Evolutionary conservation across 1,284 basidiomycete species (phyloP).

Genomic region (Rhodotorula sp.): DNA sequence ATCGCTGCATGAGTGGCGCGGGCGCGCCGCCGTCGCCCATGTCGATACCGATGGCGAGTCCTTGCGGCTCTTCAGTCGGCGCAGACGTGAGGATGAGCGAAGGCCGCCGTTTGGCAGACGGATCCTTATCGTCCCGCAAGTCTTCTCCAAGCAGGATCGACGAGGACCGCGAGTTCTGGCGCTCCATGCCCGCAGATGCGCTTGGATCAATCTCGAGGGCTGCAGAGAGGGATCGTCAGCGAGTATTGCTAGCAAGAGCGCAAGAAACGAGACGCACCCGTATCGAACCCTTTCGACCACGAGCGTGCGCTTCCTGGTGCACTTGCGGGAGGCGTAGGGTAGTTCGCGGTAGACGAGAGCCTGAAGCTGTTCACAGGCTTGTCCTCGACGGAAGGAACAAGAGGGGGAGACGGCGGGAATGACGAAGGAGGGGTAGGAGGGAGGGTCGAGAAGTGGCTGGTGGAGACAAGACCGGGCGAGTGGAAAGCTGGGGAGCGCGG

Average conservation of each 20-base stretch:
- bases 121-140: neutral
- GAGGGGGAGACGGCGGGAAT: constrained; percentile 10
- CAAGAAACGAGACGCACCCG: neutral
- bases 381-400: constrained; percentile 6
- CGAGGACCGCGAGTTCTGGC: constrained; percentile 8
- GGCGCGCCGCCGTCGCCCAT: constrained; percentile 8
- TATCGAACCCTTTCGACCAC: constrained; percentile 9
- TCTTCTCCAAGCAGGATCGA: constrained; percentile 32
- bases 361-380: neutral
- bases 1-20: constrained; percentile 14
- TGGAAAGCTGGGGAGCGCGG: constrained; percentile 18
- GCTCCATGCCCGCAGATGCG: neutral
- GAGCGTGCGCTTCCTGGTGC: constrained; percentile 8
- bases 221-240: neutral
- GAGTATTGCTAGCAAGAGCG: neutral
- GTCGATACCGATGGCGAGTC: constrained; percentile 26
- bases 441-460: constrained; percentile 18
- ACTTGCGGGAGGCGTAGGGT: constrained; percentile 29
- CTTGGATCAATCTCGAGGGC: neutral
- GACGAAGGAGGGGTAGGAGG: constrained; percentile 9
- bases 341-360: neutral
- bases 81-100: constrained; percentile 38
- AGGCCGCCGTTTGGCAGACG: constrained; percentile 20
- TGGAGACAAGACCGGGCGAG: constrained; percentile 8
- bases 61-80: constrained; percentile 26